Percentiles rank a stretch among this genome's conserved stretches.
Evolutionary conservation across 768 basidiomycete species (phyloP).

Genomic region (Termitomyces sp.): DNA sequence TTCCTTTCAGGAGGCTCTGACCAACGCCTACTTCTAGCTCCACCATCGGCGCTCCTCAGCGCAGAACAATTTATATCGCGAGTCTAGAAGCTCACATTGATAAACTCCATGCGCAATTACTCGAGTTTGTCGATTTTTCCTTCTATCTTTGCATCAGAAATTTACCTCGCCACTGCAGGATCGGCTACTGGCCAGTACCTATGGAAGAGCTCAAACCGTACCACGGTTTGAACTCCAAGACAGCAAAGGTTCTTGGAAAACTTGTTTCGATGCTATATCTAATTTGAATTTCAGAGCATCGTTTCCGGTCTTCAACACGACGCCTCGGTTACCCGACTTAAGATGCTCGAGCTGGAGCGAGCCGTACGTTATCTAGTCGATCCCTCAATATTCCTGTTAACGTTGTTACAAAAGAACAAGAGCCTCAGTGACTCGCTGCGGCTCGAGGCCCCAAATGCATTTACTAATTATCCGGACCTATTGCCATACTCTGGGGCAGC

Average conservation of each 20-base stretch:
- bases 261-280: background rate
- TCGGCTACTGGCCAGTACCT: slow-evolving; percentile 55
- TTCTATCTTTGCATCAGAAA: background rate
- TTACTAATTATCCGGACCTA: background rate
- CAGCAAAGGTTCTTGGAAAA: slow-evolving; percentile 52
- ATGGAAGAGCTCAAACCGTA: slow-evolving; percentile 56
- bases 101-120: slow-evolving; percentile 55
- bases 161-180: slow-evolving; percentile 18
- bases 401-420: slow-evolving; percentile 21
- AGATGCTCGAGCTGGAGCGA: slow-evolving; percentile 66
- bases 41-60: slow-evolving; percentile 61
- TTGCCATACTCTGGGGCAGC: background rate
- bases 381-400: background rate
- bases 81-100: slow-evolving; percentile 75
- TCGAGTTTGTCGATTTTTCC: slow-evolving; percentile 26
- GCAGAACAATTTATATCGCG: slow-evolving; percentile 68
- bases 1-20: background rate
- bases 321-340: slow-evolving; percentile 52
- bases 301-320: slow-evolving; percentile 70
- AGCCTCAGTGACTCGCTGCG: slow-evolving; percentile 21
- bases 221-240: slow-evolving; percentile 72
- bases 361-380: slow-evolving; percentile 42
- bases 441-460: background rate
- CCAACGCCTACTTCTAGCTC: slow-evolving; percentile 44
- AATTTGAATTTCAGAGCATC: slow-evolving; percentile 51